Conservation (phyloP, 1,139 yeast genomes). For the Geotrichum fermentans region DNA sequence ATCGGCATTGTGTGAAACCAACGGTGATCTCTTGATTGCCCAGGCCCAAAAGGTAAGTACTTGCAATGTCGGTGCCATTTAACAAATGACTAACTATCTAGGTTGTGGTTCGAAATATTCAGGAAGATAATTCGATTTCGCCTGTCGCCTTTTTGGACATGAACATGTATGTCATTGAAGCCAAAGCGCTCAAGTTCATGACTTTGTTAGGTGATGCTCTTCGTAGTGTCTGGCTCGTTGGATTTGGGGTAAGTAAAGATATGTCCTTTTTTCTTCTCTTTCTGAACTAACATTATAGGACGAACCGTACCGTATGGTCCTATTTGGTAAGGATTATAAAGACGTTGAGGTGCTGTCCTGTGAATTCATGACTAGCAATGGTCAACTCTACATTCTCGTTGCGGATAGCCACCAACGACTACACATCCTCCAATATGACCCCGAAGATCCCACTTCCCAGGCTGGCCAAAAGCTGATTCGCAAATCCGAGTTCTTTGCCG, state of each 20-base stretch:
- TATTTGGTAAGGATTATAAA: constrained; percentile 70
- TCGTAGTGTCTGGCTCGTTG: constrained; percentile 77
- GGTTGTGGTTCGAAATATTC: constrained; percentile 67
- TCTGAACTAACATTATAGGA: constrained; percentile 32
- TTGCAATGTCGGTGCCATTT: neutral
- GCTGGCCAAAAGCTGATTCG: constrained; percentile 75
- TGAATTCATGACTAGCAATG: constrained; percentile 70
- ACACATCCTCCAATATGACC: constrained; percentile 81
- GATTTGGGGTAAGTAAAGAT: constrained; percentile 52
- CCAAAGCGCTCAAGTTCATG: constrained; percentile 78
- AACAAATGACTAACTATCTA: neutral
- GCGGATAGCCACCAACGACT: constrained; percentile 69
- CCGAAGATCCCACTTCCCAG: constrained; percentile 79
- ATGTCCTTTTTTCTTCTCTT: neutral
- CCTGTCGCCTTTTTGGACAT: constrained; percentile 94
- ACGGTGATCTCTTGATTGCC: constrained; percentile 77
- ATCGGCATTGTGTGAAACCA: constrained; percentile 68
- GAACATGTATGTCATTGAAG: constrained; percentile 70
- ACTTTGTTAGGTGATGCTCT: constrained; percentile 73
- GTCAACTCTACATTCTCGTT: constrained; percentile 59
- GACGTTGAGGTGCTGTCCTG: constrained; percentile 54
- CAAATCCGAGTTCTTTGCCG: constrained; percentile 66
- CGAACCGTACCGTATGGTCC: constrained; percentile 84
- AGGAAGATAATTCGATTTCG: constrained; percentile 70
- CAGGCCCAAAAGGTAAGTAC: constrained; percentile 70